These are phyloP conservation scores for Gillenia trifoliata DNA, from an alignment of 306 rosid genomes.

Conservation along the genomic window DNA sequence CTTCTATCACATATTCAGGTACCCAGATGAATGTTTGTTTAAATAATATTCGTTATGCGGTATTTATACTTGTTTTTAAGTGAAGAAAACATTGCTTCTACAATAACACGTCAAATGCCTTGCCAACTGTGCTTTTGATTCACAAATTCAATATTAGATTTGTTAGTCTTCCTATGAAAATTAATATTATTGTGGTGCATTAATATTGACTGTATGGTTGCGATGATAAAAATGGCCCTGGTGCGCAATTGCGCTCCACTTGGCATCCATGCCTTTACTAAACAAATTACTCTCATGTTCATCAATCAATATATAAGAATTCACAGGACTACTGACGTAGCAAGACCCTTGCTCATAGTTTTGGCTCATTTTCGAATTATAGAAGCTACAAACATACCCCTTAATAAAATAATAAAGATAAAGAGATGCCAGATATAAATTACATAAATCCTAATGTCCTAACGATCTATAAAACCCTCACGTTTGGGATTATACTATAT, in stretches of 20 bases:
- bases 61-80: not conserved
- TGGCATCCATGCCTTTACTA: not conserved
- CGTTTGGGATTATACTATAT: not conserved
- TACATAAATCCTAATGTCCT: not conserved
- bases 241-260: not conserved
- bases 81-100: not conserved
- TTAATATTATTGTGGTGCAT: not conserved
- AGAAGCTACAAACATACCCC: not conserved
- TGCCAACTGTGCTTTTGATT: slow-evolving; percentile 9
- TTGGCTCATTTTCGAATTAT: not conserved
- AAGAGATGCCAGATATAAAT: not conserved
- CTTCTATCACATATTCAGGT: slow-evolving; percentile 72
- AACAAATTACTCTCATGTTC: not conserved
- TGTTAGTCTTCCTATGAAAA: not conserved
- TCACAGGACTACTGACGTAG: not conserved
- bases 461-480: not conserved
- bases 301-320: not conserved
- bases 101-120: not conserved
- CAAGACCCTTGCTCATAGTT: not conserved
- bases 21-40: not conserved
- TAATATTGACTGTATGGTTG: not conserved
- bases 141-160: not conserved
- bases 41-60: slow-evolving; percentile 2
- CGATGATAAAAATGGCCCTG: not conserved
- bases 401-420: not conserved